Base-by-base conservation (phyloP, 805 yeast species). In the Sporopachydermia quercuum region DNA sequence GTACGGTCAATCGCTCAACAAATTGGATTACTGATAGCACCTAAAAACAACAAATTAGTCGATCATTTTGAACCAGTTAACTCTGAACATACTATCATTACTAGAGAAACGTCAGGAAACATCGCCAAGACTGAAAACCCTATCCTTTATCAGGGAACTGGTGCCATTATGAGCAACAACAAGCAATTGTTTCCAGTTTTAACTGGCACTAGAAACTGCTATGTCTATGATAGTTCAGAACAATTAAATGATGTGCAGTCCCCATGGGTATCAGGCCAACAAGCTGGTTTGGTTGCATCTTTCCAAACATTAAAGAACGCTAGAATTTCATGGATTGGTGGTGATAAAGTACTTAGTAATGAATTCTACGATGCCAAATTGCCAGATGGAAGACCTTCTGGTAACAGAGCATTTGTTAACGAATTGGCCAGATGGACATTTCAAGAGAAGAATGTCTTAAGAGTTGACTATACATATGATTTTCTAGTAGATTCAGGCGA, bases 301-400 rank as follows among this genome's bases (percentile, higher is more conserved):
- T 71, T 84, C 50, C 99, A 91, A 63, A 78, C 78, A 37, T 65
- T 75, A 41, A 73, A 73, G 53, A 84, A 82, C 52, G 82, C 94
- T 2, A 75, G 98, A 49, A 66, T 75, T 36, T 53, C 70, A 8
- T 85, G 96, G 95, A 50, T 78, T 14, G 97, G 96, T n/a, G 68
- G 80, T 37, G 62, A 61, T 18, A 64, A 66, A 15, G 60, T 81
- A 38, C 62, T 87, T 37, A 56, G 50, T 19, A 62, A 73, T 47
- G 49, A 48, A 14, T 47, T 55, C 14, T 58, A 57, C 40, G 50
- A 53, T 34, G 39, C 39, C 17, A 41, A 45, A 13, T 37, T 41
- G 3, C 5, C 19, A 13, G 8, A 8, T 36, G 38, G 38, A 5
- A 18, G 34, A 6, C 5, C n/a, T 14, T 36, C 43, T 19, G 51